Conservation (phyloP, 2,329 filamentous ascomycete species). For the Trichophyton simii region DNA sequence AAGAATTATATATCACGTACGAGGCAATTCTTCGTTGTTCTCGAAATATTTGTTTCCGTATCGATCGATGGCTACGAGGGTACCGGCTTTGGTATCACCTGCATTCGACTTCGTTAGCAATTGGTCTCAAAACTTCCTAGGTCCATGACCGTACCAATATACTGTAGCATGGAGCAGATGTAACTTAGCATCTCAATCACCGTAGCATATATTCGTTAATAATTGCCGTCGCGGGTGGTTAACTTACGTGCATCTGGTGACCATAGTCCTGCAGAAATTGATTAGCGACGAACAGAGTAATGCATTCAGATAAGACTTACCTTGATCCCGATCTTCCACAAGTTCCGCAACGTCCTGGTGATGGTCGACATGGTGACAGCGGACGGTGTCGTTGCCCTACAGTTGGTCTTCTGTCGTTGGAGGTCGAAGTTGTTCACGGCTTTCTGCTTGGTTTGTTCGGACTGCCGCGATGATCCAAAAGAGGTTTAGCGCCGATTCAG, state of each 20-base stretch:
- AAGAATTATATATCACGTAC: conserved; percentile 36
- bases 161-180: conserved; percentile 17
- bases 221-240: not conserved
- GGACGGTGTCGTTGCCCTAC: conserved; percentile 2
- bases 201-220: not conserved
- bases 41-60: conserved; percentile 98
- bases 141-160: conserved; percentile 28
- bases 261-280: conserved; percentile 57
- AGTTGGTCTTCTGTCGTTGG: conserved; percentile 5
- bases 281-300: conserved; percentile 27
- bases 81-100: conserved; percentile 96
- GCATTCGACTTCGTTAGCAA: conserved; percentile 19
- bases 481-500: conserved; percentile 11
- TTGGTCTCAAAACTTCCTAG: not conserved
- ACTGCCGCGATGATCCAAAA: conserved; percentile 5
- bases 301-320: conserved; percentile 35
- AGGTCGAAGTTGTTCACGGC: conserved; percentile 3
- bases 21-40: conserved; percentile 83
- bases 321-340: conserved; percentile 81
- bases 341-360: conserved; percentile 69
- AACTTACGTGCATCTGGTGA: conserved; percentile 76
- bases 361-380: conserved; percentile 72
- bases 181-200: not conserved
- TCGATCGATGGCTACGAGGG: conserved; percentile 69
- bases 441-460: not conserved